These are phyloP conservation scores for Penicillium sp. DNA, from an alignment of 2,329 filamentous ascomycete species.

Conservation along the genomic window DNA sequence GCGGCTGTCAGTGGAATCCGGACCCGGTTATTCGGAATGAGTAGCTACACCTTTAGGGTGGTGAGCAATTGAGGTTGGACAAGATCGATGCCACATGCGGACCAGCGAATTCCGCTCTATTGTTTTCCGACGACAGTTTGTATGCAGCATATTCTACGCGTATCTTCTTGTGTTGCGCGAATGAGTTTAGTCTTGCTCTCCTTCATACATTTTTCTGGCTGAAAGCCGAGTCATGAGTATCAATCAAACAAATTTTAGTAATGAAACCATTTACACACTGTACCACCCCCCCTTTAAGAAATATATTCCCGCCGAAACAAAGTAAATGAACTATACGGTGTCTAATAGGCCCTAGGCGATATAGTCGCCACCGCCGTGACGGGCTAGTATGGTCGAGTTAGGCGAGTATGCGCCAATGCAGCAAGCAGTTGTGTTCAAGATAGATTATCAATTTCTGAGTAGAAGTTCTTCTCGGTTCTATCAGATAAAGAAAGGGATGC, in stretches of 20 bases:
- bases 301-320: too few species aligned
- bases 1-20: not conserved
- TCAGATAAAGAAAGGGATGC: too few species aligned
- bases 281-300: too few species aligned
- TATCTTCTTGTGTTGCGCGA: not conserved
- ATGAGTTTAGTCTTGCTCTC: not conserved
- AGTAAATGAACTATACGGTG: too few species aligned
- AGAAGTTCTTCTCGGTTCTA: too few species aligned
- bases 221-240: not conserved
- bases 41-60: not conserved
- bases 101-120: not conserved
- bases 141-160: not conserved
- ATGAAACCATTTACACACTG: too few species aligned
- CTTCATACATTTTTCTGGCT: not conserved
- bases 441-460: too few species aligned
- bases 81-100: not conserved
- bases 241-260: not conserved
- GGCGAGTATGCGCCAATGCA: too few species aligned
- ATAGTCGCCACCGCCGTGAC: too few species aligned
- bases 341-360: too few species aligned
- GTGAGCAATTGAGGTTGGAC: not conserved
- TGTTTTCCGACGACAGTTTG: not conserved
- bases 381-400: too few species aligned
- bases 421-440: too few species aligned
- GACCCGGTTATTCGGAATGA: not conserved